phyloP scores from a whole-genome alignment of 768 basidiomycete genomes.

The Pilatotrama ljubarskyi region DNA sequence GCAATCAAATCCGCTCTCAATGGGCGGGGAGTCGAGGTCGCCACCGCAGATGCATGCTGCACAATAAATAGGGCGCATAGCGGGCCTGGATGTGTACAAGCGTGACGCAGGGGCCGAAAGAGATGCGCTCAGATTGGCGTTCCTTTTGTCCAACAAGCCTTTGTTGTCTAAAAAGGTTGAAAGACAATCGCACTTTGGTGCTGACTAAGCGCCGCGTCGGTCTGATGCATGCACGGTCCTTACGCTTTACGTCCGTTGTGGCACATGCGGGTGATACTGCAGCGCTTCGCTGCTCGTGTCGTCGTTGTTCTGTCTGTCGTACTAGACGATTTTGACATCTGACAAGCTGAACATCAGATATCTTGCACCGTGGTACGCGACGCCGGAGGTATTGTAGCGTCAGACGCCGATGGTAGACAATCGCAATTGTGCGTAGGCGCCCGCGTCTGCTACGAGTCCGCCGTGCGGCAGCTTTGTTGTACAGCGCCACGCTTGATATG shows the following conservation, averaged over 20 bases:
- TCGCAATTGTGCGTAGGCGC: conserved; percentile 7
- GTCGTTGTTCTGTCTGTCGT: background rate
- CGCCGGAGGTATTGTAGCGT: background rate
- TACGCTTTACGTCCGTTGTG: background rate
- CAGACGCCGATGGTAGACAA: background rate
- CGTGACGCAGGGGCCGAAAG: conserved; percentile 13
- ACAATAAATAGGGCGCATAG: conserved; percentile 19
- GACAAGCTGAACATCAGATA: background rate
- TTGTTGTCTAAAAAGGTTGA: conserved; percentile 24
- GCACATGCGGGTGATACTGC: background rate
- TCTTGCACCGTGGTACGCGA: background rate
- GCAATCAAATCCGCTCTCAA: conserved; percentile 9
- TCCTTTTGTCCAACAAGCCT: conserved; percentile 25
- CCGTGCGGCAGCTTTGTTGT: background rate
- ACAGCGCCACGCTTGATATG: background rate
- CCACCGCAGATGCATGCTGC: background rate
- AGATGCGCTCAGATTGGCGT: conserved; percentile 15
- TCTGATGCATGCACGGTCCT: conserved; percentile 6
- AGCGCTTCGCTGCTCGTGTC: background rate
- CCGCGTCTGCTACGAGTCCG: background rate
- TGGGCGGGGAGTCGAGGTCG: conserved; percentile 3
- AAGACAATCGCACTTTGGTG: conserved; percentile 15
- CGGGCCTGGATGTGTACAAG: conserved; percentile 1
- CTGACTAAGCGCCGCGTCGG: conserved; percentile 16
- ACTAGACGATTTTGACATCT: background rate